Conservation (phyloP, 345 rosid species). For the Lumnitzera racemosa region DNA sequence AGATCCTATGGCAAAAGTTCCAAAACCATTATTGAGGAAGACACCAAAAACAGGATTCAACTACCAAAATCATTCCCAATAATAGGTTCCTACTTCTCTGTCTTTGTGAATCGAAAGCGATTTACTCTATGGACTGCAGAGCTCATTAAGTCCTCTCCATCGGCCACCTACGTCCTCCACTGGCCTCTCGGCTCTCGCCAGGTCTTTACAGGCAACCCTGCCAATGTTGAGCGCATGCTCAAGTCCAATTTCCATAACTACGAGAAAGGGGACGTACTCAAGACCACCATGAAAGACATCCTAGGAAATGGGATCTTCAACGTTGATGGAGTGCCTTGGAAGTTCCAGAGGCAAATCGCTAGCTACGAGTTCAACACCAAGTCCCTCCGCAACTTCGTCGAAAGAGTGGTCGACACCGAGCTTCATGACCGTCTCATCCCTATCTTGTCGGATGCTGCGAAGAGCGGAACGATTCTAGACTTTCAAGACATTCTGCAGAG, state of each 20-base stretch:
- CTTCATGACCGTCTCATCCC: conserved; percentile 48
- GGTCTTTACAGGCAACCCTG: conserved; percentile 45
- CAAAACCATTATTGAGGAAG: too few species aligned
- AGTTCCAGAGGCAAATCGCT: conserved; percentile 54
- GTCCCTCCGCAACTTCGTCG: conserved; percentile 55
- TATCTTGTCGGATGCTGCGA: conserved; percentile 26
- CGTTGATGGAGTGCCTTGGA: conserved; percentile 49
- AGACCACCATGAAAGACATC: conserved; percentile 26
- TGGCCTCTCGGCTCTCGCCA: conserved; percentile 18
- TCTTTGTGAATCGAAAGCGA: conserved; percentile 21
- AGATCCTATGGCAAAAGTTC: too few species aligned
- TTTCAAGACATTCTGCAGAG: conserved; percentile 52
- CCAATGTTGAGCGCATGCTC: conserved; percentile 49
- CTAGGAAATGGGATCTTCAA: conserved; percentile 66
- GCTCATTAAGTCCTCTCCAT: conserved; percentile 32
- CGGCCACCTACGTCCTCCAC: conserved; percentile 32
- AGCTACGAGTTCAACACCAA: conserved; percentile 68
- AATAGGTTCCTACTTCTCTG: conserved; percentile 27
- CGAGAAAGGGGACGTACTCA: conserved; percentile 31
- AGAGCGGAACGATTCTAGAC: conserved; percentile 23
- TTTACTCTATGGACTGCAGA: conserved; percentile 40
- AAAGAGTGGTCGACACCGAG: conserved; percentile 45
- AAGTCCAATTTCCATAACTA: conserved; percentile 42
- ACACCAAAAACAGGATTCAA: background rate
- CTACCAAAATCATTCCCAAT: conserved; percentile 35